These are phyloP conservation scores for Termitomyces sp. DNA, from an alignment of 768 basidiomycete species.

Conservation along the genomic window DNA sequence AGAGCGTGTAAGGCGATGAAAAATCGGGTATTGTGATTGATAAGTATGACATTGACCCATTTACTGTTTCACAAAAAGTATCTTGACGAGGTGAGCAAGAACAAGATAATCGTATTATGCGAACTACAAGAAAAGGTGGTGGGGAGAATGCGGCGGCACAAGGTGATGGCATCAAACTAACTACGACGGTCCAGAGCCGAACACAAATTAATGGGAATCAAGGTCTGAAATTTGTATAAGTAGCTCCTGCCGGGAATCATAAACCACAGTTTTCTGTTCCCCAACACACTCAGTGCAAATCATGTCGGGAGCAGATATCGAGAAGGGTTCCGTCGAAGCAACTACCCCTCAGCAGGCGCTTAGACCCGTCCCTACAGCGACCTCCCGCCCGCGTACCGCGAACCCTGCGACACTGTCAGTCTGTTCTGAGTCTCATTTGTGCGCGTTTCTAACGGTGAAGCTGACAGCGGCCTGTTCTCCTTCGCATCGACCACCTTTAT, in stretches of 20 bases:
- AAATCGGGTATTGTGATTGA: too few species aligned
- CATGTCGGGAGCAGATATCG: slow-evolving; percentile 22
- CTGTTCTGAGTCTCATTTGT: background rate
- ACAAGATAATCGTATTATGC: too few species aligned
- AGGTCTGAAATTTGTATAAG: background rate
- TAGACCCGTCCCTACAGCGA: slow-evolving; percentile 13
- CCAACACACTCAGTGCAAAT: background rate
- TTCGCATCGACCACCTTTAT: slow-evolving; percentile 84
- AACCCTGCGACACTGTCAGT: slow-evolving; percentile 58
- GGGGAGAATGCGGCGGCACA: too few species aligned
- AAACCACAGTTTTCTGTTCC: background rate
- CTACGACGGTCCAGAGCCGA: too few species aligned
- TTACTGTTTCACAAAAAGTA: too few species aligned
- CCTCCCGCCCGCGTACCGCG: slow-evolving; percentile 32
- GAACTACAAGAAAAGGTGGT: too few species aligned
- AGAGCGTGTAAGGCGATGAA: too few species aligned
- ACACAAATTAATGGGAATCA: background rate
- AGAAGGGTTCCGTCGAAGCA: slow-evolving; percentile 28
- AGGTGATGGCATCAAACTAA: too few species aligned
- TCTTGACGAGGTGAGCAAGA: too few species aligned
- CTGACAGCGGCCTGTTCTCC: slow-evolving; percentile 63
- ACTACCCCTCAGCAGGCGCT: slow-evolving; percentile 21
- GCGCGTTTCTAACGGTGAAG: background rate
- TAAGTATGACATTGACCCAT: too few species aligned
- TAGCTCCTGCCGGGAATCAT: background rate